These are phyloP conservation scores for Botryococcus braunii DNA, from an alignment of 163 green algal genomes.

Conservation along the genomic window DNA sequence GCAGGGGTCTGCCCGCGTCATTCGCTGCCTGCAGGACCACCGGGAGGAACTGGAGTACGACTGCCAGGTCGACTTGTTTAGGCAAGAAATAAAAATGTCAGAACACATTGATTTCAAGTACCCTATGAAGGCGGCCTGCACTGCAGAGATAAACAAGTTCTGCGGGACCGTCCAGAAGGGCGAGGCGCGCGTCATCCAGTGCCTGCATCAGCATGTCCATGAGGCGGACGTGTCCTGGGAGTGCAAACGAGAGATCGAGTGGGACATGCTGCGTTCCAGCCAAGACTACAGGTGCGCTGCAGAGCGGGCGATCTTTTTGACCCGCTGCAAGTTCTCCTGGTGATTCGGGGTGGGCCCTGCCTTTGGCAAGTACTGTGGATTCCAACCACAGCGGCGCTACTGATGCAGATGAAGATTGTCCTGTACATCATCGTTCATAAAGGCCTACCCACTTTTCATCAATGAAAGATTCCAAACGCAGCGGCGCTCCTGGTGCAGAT, in stretches of 20 bases:
- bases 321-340: too few species aligned
- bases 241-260: conserved; percentile 46
- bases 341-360: too few species aligned
- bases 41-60: conserved; percentile 44
- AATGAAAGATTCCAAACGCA: too few species aligned
- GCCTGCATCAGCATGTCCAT: conserved; percentile 33
- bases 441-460: too few species aligned
- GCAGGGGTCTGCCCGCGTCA: conserved; percentile 65
- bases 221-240: conserved; percentile 43
- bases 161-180: conserved; percentile 51
- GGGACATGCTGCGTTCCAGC: conserved; percentile 34
- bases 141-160: conserved; percentile 43
- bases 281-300: conserved; percentile 21
- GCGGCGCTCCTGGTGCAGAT: too few species aligned
- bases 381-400: too few species aligned
- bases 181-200: conserved; percentile 48
- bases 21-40: conserved; percentile 70
- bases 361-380: too few species aligned
- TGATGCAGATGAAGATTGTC: too few species aligned
- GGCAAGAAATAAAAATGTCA: conserved; percentile 68
- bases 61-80: conserved; percentile 74
- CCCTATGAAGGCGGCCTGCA: conserved; percentile 63
- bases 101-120: conserved; percentile 82
- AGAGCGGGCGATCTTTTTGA: neutral
- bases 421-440: too few species aligned